These are phyloP conservation scores for Didymella keratinophila DNA, from an alignment of 2,329 filamentous ascomycete species.

Conservation along the genomic window DNA sequence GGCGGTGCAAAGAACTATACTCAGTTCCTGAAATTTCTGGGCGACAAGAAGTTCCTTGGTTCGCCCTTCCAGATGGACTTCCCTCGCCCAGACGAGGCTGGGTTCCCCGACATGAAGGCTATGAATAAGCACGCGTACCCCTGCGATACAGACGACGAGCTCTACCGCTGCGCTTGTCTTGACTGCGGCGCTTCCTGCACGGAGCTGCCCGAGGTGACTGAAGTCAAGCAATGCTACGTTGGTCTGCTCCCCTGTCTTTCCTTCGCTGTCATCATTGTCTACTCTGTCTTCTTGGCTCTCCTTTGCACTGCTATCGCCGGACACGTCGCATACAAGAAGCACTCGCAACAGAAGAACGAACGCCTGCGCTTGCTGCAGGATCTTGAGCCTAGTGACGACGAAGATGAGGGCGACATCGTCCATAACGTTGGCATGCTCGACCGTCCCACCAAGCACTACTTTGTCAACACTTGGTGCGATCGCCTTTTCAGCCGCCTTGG, in stretches of 20 bases:
- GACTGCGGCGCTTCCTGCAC: conserved; percentile 91
- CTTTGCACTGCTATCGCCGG: conserved; percentile 73
- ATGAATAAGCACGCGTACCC: conserved; percentile 77
- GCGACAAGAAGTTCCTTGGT: conserved; percentile 87
- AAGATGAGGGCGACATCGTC: conserved; percentile 88
- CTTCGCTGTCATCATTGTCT: conserved; percentile 88
- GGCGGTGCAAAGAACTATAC: conserved; percentile 92
- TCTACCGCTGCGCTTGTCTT: conserved; percentile 89
- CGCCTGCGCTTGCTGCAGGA: conserved; percentile 88
- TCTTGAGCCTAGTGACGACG: conserved; percentile 83
- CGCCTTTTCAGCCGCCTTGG: conserved; percentile 81
- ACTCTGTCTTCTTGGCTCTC: conserved; percentile 75
- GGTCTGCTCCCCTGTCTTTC: conserved; percentile 91
- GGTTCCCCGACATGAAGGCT: conserved; percentile 74
- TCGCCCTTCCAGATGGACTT: conserved; percentile 99
- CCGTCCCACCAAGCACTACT: conserved; percentile 79
- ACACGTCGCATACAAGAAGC: conserved; percentile 77
- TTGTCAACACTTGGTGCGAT: conserved; percentile 83
- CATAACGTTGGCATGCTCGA: conserved; percentile 80
- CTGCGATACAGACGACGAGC: conserved; percentile 88
- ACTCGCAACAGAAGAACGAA: conserved; percentile 78
- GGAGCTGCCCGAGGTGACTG: conserved; percentile 76
- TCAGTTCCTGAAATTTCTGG: conserved; percentile 87
- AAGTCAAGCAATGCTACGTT: conserved; percentile 77
- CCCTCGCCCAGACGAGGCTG: conserved; percentile 65